Evolutionary conservation across 2,329 filamentous ascomycete genomes (phyloP).

Genomic region (Phaeosphaeria sp.): DNA sequence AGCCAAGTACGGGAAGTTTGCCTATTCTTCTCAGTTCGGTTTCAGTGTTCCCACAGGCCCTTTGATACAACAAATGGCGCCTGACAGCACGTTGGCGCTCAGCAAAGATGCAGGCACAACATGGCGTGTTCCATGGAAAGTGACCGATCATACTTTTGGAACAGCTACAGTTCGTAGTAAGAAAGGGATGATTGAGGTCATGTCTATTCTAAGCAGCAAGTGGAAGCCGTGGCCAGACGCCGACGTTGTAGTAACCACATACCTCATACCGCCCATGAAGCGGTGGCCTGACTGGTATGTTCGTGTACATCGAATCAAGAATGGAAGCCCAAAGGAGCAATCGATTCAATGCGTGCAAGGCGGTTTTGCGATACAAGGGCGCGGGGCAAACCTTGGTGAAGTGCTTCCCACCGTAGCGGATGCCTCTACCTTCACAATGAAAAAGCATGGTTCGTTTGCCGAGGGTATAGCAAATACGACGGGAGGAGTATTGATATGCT

Average conservation of each 20-base stretch:
- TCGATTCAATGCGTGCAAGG: slow-evolving; percentile 27
- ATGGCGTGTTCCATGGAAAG: slow-evolving; percentile 50
- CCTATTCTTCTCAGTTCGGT: slow-evolving; percentile 46
- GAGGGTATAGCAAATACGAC: slow-evolving; percentile 26
- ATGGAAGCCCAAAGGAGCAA: background rate
- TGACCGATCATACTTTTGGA: slow-evolving; percentile 4
- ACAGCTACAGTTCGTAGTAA: background rate
- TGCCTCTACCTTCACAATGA: background rate
- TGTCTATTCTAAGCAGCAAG: slow-evolving; percentile 20
- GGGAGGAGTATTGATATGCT: slow-evolving; percentile 26
- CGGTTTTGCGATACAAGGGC: slow-evolving; percentile 41
- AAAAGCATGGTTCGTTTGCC: slow-evolving; percentile 1
- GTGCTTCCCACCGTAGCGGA: slow-evolving; percentile 14
- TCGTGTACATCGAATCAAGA: slow-evolving; percentile 26
- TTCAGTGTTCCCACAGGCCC: slow-evolving; percentile 51
- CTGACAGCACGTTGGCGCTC: slow-evolving; percentile 49
- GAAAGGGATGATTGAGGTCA: slow-evolving; percentile 5
- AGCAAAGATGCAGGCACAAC: slow-evolving; percentile 50
- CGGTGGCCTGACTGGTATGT: slow-evolving; percentile 43
- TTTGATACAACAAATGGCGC: slow-evolving; percentile 50
- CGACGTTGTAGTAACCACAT: slow-evolving; percentile 28
- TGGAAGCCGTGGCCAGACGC: slow-evolving; percentile 44
- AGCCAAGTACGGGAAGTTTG: slow-evolving; percentile 45
- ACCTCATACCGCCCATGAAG: slow-evolving; percentile 28
- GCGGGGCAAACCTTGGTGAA: slow-evolving; percentile 26